Conservation (phyloP, 495 filamentous ascomycete genomes). For the Beverwykella pulmonaria region DNA sequence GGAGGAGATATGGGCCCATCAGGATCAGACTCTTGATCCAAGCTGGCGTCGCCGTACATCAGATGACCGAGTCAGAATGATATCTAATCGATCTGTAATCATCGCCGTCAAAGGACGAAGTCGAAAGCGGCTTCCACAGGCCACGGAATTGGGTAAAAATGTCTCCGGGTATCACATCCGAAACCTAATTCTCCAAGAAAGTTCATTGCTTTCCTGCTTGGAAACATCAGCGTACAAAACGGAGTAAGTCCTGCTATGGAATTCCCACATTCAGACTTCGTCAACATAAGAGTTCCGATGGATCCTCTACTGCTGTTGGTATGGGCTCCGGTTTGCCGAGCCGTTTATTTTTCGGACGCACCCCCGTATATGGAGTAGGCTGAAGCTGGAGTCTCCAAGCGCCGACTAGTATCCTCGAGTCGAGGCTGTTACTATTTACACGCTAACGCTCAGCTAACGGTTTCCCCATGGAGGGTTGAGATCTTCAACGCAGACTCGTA, state of each 20-base stretch:
- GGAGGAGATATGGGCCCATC: neutral
- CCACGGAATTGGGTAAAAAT: no score
- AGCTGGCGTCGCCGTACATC: no score
- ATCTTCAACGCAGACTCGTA: neutral
- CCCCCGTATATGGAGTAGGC: neutral
- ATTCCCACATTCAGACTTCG: neutral
- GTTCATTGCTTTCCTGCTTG: no score
- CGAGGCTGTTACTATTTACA: neutral
- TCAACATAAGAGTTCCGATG: neutral
- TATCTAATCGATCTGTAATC: no score
- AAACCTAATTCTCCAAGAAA: no score
- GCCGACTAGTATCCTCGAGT: neutral
- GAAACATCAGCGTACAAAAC: no score
- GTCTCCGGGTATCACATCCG: no score
- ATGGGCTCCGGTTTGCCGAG: neutral
- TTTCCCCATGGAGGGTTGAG: constrained; percentile 11
- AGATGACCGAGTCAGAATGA: no score
- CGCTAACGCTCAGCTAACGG: constrained; percentile 1
- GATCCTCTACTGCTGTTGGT: neutral
- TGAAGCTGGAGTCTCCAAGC: neutral
- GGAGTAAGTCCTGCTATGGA: neutral
- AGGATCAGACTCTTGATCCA: neutral
- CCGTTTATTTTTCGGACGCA: no score
- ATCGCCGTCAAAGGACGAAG: no score
- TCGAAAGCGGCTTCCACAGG: no score